Conservation (phyloP, 2,329 filamentous ascomycete species). For the Domatiomyces catenatus region DNA sequence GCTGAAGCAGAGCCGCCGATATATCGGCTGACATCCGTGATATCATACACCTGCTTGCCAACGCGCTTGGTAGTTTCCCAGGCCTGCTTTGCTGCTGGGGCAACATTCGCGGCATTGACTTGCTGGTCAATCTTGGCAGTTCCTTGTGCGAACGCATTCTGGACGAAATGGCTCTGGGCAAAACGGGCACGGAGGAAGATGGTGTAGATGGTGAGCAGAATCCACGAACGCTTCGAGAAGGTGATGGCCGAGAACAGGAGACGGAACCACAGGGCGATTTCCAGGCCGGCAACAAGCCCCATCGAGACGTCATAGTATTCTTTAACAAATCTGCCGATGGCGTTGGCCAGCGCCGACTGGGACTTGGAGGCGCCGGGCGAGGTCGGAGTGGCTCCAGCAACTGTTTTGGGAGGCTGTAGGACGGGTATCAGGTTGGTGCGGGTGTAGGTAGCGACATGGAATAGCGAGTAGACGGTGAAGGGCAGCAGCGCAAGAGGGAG, state of each 20-base stretch:
- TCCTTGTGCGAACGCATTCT: slow-evolving; percentile 59
- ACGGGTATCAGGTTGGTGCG: slow-evolving; percentile 86
- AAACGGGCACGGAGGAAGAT: slow-evolving; percentile 82
- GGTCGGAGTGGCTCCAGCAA: slow-evolving; percentile 38
- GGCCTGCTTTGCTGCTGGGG: slow-evolving; percentile 58
- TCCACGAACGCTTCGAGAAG: slow-evolving; percentile 84
- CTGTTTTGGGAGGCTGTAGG: slow-evolving; percentile 49
- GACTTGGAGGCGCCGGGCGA: slow-evolving; percentile 35
- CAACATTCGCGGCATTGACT: slow-evolving; percentile 72
- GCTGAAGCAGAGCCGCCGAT: slow-evolving; percentile 26
- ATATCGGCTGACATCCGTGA: slow-evolving; percentile 66
- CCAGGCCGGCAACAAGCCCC: slow-evolving; percentile 76
- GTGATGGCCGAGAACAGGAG: slow-evolving; percentile 65
- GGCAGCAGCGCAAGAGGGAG: slow-evolving; percentile 81
- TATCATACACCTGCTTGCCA: slow-evolving; percentile 58
- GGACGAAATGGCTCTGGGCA: slow-evolving; percentile 84
- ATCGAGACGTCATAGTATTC: slow-evolving; percentile 95
- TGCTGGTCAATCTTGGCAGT: slow-evolving; percentile 64
- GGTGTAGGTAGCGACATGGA: slow-evolving; percentile 95
- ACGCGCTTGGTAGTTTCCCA: slow-evolving; percentile 68
- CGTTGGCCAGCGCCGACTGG: slow-evolving; percentile 55
- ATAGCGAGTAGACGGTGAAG: slow-evolving; percentile 92
- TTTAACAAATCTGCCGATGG: slow-evolving; percentile 88
- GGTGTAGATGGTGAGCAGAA: slow-evolving; percentile 72
- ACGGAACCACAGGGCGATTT: slow-evolving; percentile 76